Evolutionary conservation across 1,284 basidiomycete species (phyloP), one percentile per base, ranked within the genome.

Genomic region (Prillingera fragicola): DNA sequence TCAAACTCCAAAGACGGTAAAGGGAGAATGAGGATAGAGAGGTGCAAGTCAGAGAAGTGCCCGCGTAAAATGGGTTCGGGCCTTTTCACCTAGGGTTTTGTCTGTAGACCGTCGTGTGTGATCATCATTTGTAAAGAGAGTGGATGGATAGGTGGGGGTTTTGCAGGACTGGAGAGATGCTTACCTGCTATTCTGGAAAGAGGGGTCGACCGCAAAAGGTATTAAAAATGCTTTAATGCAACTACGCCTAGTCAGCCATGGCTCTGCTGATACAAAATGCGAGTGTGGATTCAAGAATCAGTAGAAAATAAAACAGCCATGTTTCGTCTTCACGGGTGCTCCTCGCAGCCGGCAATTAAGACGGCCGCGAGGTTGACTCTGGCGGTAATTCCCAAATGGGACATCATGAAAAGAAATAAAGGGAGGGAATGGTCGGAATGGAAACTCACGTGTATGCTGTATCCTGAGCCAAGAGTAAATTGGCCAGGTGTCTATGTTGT

Each of bases 231-330:
- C n/a, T n/a, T n/a, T n/a, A n/a, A n/a, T n/a, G 19, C 26, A 36
- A 23, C 40, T 42, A 33, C 21, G 39, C 21, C 37, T 42, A n/a
- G 50, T 56, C 39, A 56, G 54, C 48, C 39, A 46, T 43, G 44
- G 41, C 38, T n/a, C 33, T 37, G 27, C 6, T 29, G 15, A 40
- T 45, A 24, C 29, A 45, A 36, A 27, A 22, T n/a, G 26, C 31
- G 23, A 34, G 43, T 40, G 26, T 40, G 34, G 41, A 17, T 29
- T n/a, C 26, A 12, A 19, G 51, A 40, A 60, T 70, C 67, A 70
- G 67, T 57, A 65, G 32, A 48, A 57, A 60, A 55, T 70, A 70
- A 68, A 69, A 70, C 67, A 70, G 67, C 67, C 67, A 70, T 70
- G 67, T 70, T 68, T 65, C 55, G 54, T 58, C 67, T 60, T 54